Base-by-base conservation (phyloP, 1,284 basidiomycete species). In the Mycosarcoma mackinlayi region DNA sequence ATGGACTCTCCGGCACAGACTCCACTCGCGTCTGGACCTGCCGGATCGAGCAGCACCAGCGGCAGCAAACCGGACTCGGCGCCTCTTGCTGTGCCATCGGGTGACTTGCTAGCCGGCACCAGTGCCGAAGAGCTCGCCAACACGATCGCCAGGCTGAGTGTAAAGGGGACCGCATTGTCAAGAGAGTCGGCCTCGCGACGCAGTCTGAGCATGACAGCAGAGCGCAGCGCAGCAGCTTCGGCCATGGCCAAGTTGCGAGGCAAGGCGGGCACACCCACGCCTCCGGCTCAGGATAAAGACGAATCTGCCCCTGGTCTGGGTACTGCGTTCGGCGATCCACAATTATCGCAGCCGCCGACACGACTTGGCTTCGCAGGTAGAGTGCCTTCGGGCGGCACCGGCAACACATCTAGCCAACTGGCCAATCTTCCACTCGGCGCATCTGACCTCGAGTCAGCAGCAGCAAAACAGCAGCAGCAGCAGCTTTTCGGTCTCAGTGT, bases 101-200 rank as follows among this genome's bases (percentile, higher is more conserved):
- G 21, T 28, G 48, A 60, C 24, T 23, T 47, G 47, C 55, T 64
- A 1, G 33, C 57, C 13, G 53, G 52, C 3, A 39, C 50, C 13
- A 76, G 63, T 28, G 58, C 73, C 0, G 61, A 71, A 25, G 74
- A 76, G 45, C 58, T 78, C 9, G 75, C 71, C 48, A 65, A 73
- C 33, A 71, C 68, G 19, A 78, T 78, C 18, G 76, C 76, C 0
- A 42, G 72, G 27, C 42, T 78, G 4, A 78, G 74, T 16, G 72
- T 78, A 27, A 67, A 62, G 37, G 75, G 75, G n/a, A 61, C 68
- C 0, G 72, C 69, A 3, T 53, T 73, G 16, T 42, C 57, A 1
- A 55, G 59, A 27, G 65, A 63, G n/a, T 24, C 38, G 21, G 49
- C 27, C n/a, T 41, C 48, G 5, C 34, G 59, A 3, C 39, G 59